Evolutionary conservation across 805 yeast species (phyloP), one percentile per base, ranked within the genome.

Genomic region (Kazachstania kunashirensis): DNA sequence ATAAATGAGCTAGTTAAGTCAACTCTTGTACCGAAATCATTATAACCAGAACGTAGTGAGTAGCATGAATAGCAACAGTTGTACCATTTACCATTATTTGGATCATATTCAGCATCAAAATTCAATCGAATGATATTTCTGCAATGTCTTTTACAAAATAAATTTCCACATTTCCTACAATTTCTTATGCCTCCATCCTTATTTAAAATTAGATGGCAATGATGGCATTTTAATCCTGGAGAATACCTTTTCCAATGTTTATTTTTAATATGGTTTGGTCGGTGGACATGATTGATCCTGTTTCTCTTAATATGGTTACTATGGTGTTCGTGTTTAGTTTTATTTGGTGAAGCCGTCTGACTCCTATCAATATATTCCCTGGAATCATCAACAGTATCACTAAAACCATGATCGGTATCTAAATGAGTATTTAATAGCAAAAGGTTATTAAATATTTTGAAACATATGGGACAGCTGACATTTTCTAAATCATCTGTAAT

Each of bases 121-220:
- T 70, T 57, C 13, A 85, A 59, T 47, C 68, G 72, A 31, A 75
- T 66, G 36, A 68, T 63, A 46, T 66, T 76, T 35, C 61, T 53
- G 3, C 85, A 65, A 58, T 86, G 95, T 20, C 53, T 57, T 41
- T 70, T 69, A 54, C 96, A 85, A 51, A 59, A 84, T 13, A 85
- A 54, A 18, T 64, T 50, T 0, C 95, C 95, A 60, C 95, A 86
- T 45, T 71, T 72, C 17, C 89, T 61, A 57, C 95, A 84, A 53
- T 84, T 79, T 2, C 68, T 57, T 0, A 82, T 19, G 13, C 47
- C 50, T 11, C 33, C 38, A 7, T 29, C 29, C 62, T 70, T 45
- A 64, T 66, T 86, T 81, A 85, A 52, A 75, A 84, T 13, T 57
- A 46, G 31, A 71, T 62, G 0, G 76, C 67, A 34, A 68, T 63